These are phyloP conservation scores for Silene noctiflora DNA, from an alignment of 179 eudicot genomes.

Conservation along the genomic window DNA sequence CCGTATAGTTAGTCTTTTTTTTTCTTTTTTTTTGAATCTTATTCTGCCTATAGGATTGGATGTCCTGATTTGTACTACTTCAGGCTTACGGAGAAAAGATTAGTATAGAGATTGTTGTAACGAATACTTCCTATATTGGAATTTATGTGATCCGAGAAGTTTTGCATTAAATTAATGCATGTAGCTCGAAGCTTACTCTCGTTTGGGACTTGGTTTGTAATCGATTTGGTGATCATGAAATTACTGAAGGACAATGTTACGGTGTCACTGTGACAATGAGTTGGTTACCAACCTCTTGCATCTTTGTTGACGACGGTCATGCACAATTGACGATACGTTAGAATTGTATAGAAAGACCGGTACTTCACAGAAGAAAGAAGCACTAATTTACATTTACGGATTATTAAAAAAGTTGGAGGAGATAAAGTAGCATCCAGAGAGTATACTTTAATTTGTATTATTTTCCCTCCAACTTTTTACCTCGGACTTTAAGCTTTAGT, in stretches of 20 bases:
- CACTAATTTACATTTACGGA: too few relatives aligned
- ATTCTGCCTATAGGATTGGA: conserved; percentile 1
- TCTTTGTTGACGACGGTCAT: too few relatives aligned
- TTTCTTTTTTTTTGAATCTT: background rate
- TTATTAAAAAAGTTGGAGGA: conserved; percentile 8
- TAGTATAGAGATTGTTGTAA: conserved; percentile 32
- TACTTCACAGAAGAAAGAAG: too few relatives aligned
- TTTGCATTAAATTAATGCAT: conserved; percentile 20
- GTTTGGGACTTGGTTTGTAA: too few relatives aligned
- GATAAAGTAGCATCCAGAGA: conserved; percentile 23
- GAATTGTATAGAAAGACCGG: too few relatives aligned
- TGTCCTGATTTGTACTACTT: conserved; percentile 16
- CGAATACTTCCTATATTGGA: conserved; percentile 13
- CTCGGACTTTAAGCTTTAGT: conserved; percentile 29
- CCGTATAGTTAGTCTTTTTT: conserved; percentile 8
- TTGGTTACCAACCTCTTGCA: too few relatives aligned
- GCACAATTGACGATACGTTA: too few relatives aligned
- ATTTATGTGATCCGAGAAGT: conserved; percentile 16
- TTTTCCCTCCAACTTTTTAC: conserved; percentile 54
- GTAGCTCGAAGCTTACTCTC: background rate
- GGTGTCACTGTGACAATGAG: too few relatives aligned
- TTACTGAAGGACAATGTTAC: too few relatives aligned
- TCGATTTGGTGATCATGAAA: too few relatives aligned
- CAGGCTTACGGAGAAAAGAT: conserved; percentile 8
- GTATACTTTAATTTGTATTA: conserved; percentile 60